Base-by-base conservation (phyloP, 1,139 yeast species). In the Nakaseomyces delphensis region DNA sequence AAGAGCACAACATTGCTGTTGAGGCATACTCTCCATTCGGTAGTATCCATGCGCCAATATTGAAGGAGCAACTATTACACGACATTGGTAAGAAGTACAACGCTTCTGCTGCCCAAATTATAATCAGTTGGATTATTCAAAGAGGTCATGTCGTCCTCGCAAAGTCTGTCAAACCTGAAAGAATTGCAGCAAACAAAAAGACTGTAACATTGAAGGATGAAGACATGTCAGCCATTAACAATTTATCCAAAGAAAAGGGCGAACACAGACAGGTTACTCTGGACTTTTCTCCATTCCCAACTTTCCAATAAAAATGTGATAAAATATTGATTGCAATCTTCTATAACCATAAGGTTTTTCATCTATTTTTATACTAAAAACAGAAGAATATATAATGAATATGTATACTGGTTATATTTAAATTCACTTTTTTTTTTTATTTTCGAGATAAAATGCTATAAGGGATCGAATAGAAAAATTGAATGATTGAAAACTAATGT, bases 21-120 rank as follows among this genome's bases (percentile, higher is more conserved):
- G 83, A 83, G 60, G 89, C 89, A 29, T 84, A 81, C 63, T 79
- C 85, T 30, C 94, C 95, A 45, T 71, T 84, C 53, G 93, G 89
- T 19, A 76, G 85, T 25, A 66, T 75, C 15, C 76, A 75, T 43
- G 77, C 85, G 16, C 84, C 87, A 16, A 61, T 81, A 31, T 67
- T 80, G 53, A 63, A 67, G 40, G 74, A 80, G 52, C 66, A 67
- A 38, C 62, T 65, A 2, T 63, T 83, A 19, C 50, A 57, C 18
- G 57, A 66, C 28, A 60, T 83, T 46, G 86, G 86, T 39, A 65
- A 71, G 45, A 72, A 73, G 51, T 70, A 79, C 59, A 58, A 62
- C 28, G 77, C 72, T 33, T 65, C 75, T 4, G 67, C 83, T n/a
- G 84, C 84, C 31, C 73, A 75, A 47, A 65, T 83, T 24, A 68